Evolutionary conservation across 805 yeast genomes (phyloP).

Genomic region (Kodamaea jinghongensis): DNA sequence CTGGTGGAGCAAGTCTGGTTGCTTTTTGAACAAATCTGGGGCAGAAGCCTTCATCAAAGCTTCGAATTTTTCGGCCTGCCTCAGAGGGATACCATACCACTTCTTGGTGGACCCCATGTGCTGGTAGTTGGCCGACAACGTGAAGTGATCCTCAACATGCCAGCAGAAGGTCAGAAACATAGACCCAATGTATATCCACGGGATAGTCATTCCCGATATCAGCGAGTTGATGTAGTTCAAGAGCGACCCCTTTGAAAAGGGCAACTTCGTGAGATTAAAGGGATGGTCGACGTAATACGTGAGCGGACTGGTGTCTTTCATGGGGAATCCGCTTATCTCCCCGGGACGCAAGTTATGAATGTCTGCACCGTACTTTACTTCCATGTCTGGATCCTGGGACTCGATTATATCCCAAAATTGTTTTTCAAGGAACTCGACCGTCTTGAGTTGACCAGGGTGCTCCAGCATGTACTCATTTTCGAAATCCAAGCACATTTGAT

Average conservation of each 20-base stretch:
- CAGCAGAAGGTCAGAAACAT: constrained; percentile 90
- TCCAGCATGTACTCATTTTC: constrained; percentile 38
- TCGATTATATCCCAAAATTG: constrained; percentile 64
- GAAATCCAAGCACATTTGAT: constrained; percentile 51
- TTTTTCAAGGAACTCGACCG: constrained; percentile 49
- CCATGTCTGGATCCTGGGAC: constrained; percentile 42
- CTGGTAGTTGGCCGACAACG: constrained; percentile 87
- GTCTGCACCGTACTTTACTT: constrained; percentile 83
- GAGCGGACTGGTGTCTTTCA: constrained; percentile 17
- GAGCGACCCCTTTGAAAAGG: constrained; percentile 68
- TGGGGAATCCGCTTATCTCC: constrained; percentile 75
- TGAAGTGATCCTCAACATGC: constrained; percentile 95
- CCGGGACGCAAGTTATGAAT: constrained; percentile 66
- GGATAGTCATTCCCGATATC: constrained; percentile 91
- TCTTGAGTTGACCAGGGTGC: constrained; percentile 31
- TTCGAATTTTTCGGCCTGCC: constrained; percentile 63
- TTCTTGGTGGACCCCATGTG: constrained; percentile 86
- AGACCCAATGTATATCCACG: constrained; percentile 93
- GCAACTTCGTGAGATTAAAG: constrained; percentile 73
- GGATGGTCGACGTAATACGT: constrained; percentile 54
- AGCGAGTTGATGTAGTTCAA: constrained; percentile 60
- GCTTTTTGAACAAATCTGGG: constrained; percentile 80
- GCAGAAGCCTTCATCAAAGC: constrained; percentile 55
- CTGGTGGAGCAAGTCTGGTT: constrained; percentile 87
- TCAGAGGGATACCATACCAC: constrained; percentile 90